These are phyloP conservation scores for Fraxinus pennsylvanica DNA, from an alignment of 257 asterid species.

Conservation along the genomic window DNA sequence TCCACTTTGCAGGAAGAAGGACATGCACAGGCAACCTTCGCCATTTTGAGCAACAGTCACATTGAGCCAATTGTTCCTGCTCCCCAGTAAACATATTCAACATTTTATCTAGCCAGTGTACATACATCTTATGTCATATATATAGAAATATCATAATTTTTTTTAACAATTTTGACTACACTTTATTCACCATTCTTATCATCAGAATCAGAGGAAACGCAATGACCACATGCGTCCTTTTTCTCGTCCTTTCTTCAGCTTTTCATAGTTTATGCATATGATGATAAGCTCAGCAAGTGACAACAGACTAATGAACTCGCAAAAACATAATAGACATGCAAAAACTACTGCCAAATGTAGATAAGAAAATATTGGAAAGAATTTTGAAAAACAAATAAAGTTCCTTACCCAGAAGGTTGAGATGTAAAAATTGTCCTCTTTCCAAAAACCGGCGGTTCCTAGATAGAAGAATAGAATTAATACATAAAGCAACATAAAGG, in stretches of 20 bases:
- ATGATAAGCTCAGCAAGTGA: too few relatives aligned
- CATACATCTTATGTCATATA: not conserved
- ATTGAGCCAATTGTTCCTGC: slow-evolving; percentile 83
- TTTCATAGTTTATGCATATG: not conserved
- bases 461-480: not conserved
- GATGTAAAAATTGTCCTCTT: slow-evolving; percentile 78
- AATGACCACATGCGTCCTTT: not conserved
- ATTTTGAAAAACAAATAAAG: not conserved
- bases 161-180: too few relatives aligned
- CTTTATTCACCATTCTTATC: too few relatives aligned
- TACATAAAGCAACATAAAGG: not conserved
- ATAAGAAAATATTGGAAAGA: not conserved
- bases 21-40: slow-evolving; percentile 75
- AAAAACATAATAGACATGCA: not conserved
- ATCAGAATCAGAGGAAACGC: not conserved
- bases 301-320: not conserved
- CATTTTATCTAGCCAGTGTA: slow-evolving; percentile 12
- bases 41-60: slow-evolving; percentile 88
- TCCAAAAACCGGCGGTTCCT: slow-evolving; percentile 96
- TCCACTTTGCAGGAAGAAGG: slow-evolving; percentile 80
- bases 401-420: slow-evolving; percentile 74
- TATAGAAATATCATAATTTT: not conserved
- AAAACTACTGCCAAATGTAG: not conserved
- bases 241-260: not conserved
- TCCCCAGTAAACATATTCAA: slow-evolving; percentile 49